Evolutionary conservation across 1,139 yeast species (phyloP).

Genomic region (Lodderomyces jiufengensis): DNA sequence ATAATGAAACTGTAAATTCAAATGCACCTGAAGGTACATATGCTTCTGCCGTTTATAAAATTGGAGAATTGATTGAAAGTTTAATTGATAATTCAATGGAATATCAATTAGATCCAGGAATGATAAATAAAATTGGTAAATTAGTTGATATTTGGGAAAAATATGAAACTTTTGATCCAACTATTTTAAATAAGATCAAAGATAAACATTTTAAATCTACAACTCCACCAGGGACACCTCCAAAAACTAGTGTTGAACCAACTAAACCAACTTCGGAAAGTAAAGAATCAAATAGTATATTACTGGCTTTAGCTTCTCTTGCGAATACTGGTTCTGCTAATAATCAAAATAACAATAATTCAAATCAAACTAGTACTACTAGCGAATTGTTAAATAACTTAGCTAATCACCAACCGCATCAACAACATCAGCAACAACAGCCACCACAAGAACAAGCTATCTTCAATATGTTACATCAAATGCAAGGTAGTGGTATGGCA

Average conservation of each 20-base stretch:
- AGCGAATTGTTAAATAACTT: slow-evolving; percentile 1
- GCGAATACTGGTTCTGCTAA: slow-evolving; percentile 32
- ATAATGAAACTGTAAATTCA: slow-evolving; percentile 42
- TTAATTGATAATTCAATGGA: slow-evolving; percentile 59
- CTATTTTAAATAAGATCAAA: slow-evolving; percentile 53
- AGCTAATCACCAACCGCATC: slow-evolving; percentile 9
- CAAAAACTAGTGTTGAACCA: slow-evolving; percentile 29
- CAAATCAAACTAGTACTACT: not conserved
- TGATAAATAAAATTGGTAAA: slow-evolving; percentile 71
- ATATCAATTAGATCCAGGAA: slow-evolving; percentile 48
- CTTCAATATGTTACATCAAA: slow-evolving; percentile 43
- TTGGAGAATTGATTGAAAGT: slow-evolving; percentile 56
- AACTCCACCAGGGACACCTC: slow-evolving; percentile 57
- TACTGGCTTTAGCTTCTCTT: slow-evolving; percentile 63
- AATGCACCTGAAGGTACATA: slow-evolving; percentile 66
- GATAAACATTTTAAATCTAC: slow-evolving; percentile 55
- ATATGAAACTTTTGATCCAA: slow-evolving; percentile 69
- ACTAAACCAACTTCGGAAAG: slow-evolving; percentile 19
- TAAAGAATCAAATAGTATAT: slow-evolving; percentile 54
- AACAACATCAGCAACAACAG: slow-evolving; percentile 19
- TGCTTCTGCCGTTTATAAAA: slow-evolving; percentile 66
- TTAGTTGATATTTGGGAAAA: slow-evolving; percentile 91
- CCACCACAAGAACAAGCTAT: slow-evolving; percentile 21
- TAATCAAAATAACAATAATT: not conserved
- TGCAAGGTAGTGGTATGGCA: slow-evolving; percentile 25